phyloP scores from a whole-genome alignment of 2,329 filamentous ascomycete genomes.

The Microthyrium microscopicum region DNA sequence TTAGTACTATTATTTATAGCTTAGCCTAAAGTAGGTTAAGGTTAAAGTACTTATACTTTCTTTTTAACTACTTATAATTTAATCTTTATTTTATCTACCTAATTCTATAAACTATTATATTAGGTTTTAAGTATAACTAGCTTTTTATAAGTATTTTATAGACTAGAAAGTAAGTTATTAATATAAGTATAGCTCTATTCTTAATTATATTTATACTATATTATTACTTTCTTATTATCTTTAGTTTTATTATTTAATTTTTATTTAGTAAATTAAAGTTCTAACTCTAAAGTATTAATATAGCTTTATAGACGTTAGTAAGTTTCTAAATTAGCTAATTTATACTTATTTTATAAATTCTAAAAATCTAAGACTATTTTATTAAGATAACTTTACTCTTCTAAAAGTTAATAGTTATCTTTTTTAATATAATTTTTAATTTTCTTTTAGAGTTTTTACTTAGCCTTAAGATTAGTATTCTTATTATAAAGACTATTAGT shows the following conservation, averaged over 20 bases:
- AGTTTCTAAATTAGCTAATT: conserved; percentile 65
- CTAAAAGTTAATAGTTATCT: conserved; percentile 69
- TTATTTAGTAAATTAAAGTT: conserved; percentile 61
- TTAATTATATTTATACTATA: conserved; percentile 79
- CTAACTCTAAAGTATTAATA: conserved; percentile 62
- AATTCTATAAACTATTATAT: conserved; percentile 72
- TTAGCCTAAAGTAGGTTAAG: conserved; percentile 49
- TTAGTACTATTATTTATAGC: conserved; percentile 26
- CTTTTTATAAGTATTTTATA: conserved; percentile 72
- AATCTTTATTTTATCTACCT: conserved; percentile 76
- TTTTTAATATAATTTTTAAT: conserved; percentile 78
- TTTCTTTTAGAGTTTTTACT: conserved; percentile 87
- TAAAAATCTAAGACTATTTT: conserved; percentile 71
- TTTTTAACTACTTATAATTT: conserved; percentile 84
- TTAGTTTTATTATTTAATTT: conserved; percentile 72
- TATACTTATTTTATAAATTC: conserved; percentile 79
- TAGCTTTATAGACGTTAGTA: conserved; percentile 64
- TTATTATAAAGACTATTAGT: conserved; percentile 81
- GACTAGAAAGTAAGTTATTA: conserved; percentile 69
- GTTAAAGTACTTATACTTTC: conserved; percentile 62
- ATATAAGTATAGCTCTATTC: conserved; percentile 81
- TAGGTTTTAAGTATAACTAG: conserved; percentile 73
- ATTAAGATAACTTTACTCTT: conserved; percentile 74
- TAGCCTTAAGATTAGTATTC: conserved; percentile 80
- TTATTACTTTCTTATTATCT: conserved; percentile 63